Percentiles rank a stretch among this genome's conserved stretches.
Conservation (phyloP, 441 rosid genomes). For the Aleurites moluccanus region DNA sequence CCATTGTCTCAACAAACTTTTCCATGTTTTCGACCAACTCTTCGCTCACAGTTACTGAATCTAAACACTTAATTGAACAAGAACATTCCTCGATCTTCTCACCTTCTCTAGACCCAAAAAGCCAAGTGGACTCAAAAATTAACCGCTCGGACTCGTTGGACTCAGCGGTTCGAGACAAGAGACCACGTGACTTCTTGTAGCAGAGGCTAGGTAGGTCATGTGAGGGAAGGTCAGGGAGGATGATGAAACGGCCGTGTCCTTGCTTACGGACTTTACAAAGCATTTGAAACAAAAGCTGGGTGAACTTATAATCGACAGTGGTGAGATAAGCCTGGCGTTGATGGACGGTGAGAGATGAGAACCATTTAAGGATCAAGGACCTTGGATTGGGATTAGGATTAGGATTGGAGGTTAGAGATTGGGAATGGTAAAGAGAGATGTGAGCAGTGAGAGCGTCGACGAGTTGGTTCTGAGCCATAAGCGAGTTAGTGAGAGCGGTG, state of each 20-base stretch:
- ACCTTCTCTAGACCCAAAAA: slow-evolving; percentile 72
- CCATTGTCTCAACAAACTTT: slow-evolving; percentile 71
- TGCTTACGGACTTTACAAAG: slow-evolving; percentile 51
- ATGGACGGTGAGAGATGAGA: slow-evolving; percentile 69
- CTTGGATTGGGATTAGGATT: slow-evolving; percentile 45
- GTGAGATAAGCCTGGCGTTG: slow-evolving; percentile 84
- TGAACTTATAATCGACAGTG: slow-evolving; percentile 58
- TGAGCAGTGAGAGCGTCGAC: slow-evolving; percentile 85
- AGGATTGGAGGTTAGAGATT: slow-evolving; percentile 29
- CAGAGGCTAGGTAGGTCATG: slow-evolving; percentile 75
- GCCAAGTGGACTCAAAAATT: slow-evolving; percentile 57
- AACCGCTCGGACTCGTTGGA: slow-evolving; percentile 49
- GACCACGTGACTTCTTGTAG: slow-evolving; percentile 73
- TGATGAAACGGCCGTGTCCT: slow-evolving; percentile 79
- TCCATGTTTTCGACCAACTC: slow-evolving; percentile 62
- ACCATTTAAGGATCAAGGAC: slow-evolving; percentile 80
- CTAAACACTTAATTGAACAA: slow-evolving; percentile 55
- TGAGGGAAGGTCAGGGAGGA: slow-evolving; percentile 81
- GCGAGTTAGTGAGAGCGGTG: slow-evolving; percentile 28
- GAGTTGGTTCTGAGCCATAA: slow-evolving; percentile 59
- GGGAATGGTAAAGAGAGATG: slow-evolving; percentile 82
- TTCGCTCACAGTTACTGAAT: slow-evolving; percentile 60
- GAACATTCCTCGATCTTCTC: slow-evolving; percentile 53
- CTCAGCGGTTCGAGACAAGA: slow-evolving; percentile 65
- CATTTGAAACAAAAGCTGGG: slow-evolving; percentile 73